Conservation (phyloP, 2,329 filamentous ascomycete genomes). For the Mycosphaerella sp. region DNA sequence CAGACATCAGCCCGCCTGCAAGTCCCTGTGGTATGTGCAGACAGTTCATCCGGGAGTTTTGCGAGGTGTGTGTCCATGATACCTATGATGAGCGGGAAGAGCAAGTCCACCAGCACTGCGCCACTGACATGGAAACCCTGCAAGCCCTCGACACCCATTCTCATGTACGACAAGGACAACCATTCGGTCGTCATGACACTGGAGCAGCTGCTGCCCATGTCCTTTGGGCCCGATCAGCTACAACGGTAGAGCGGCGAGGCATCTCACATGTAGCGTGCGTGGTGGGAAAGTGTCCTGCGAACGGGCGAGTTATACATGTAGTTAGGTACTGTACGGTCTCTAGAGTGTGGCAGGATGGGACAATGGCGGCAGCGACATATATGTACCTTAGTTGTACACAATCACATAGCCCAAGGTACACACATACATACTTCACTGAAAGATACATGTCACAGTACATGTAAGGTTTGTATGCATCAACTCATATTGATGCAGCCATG, state of each 20-base stretch:
- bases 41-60: slow-evolving; percentile 59
- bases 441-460: slow-evolving; percentile 5
- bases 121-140: neutral
- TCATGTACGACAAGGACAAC: slow-evolving; percentile 86
- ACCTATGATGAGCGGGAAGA: too few species aligned
- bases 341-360: too few species aligned
- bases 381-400: too few species aligned
- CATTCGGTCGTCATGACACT: slow-evolving; percentile 64
- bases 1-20: slow-evolving; percentile 52
- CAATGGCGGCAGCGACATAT: too few species aligned
- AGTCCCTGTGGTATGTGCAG: slow-evolving; percentile 90
- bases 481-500: neutral
- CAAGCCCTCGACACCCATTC: slow-evolving; percentile 56
- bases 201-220: slow-evolving; percentile 52
- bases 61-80: slow-evolving; percentile 29
- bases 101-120: too few species aligned
- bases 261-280: neutral
- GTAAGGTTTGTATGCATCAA: neutral
- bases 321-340: neutral
- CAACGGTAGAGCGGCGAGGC: too few species aligned
- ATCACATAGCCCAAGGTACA: too few species aligned
- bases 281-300: neutral
- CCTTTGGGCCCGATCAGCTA: slow-evolving; percentile 48
- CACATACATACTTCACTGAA: too few species aligned
- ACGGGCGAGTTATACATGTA: neutral